Evolutionary conservation across 2,329 filamentous ascomycete species (phyloP).

Genomic region (Microdochium nivale): DNA sequence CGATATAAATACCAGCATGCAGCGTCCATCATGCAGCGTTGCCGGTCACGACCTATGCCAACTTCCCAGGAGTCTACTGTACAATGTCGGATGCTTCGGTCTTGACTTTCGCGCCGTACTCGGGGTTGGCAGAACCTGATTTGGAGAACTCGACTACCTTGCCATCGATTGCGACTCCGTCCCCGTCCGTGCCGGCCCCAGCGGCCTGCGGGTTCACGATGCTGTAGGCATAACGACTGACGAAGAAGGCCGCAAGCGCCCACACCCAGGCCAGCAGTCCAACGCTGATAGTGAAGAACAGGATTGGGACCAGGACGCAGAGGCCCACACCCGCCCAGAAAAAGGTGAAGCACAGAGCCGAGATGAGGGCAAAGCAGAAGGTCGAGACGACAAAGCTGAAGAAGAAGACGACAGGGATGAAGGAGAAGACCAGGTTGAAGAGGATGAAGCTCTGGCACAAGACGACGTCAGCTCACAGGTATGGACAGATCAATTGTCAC

Average conservation of each 20-base stretch:
- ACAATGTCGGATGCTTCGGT: neutral
- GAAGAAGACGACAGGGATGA: conserved; percentile 1
- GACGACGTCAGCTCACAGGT: neutral
- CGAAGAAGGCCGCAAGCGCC: neutral
- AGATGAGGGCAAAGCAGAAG: neutral
- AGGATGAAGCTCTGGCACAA: neutral
- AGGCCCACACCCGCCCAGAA: neutral
- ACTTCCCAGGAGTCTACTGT: neutral
- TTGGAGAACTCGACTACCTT: neutral
- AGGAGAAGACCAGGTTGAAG: neutral
- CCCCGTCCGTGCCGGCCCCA: neutral
- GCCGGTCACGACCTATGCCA: neutral
- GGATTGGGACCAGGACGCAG: neutral
- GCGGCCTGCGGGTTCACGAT: neutral
- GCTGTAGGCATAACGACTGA: neutral
- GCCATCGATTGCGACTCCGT: neutral
- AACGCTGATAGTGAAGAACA: neutral
- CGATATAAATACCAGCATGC: neutral
- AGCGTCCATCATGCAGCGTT: neutral
- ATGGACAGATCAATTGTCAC: neutral
- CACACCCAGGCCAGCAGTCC: neutral
- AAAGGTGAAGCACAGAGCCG: neutral
- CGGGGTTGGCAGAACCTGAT: neutral
- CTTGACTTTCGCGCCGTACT: neutral
- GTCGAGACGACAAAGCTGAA: neutral